Conservation (phyloP, 2,329 filamentous ascomycete species). For the Taxawa tesnikishii region DNA sequence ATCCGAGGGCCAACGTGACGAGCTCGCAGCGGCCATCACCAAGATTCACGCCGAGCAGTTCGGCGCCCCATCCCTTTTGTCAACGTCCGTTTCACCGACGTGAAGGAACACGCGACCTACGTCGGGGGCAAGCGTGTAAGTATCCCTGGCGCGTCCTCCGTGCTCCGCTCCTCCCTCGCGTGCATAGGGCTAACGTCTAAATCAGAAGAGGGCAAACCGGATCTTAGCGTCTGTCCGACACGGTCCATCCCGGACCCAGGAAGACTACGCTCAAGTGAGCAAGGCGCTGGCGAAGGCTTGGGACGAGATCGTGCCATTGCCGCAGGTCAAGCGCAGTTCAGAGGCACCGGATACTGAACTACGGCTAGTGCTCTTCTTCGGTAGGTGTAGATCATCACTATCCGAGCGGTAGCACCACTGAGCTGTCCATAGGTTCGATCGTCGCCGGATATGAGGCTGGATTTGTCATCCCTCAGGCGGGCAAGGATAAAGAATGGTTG, state of each 20-base stretch:
- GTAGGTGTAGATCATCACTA: too few relatives aligned
- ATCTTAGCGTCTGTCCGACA: conserved; percentile 22
- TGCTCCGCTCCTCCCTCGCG: too few relatives aligned
- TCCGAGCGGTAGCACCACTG: background rate
- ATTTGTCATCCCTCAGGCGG: conserved; percentile 17
- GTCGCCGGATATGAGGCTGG: conserved; percentile 20
- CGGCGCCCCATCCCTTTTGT: conserved; percentile 31
- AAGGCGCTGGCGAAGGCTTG: conserved; percentile 14
- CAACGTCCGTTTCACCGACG: conserved; percentile 27
- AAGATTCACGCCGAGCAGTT: conserved; percentile 29
- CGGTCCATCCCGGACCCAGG: conserved; percentile 18
- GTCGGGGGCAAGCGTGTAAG: conserved; percentile 22
- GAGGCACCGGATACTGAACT: conserved; percentile 13
- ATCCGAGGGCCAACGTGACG: conserved; percentile 21
- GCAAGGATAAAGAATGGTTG: conserved; percentile 20
- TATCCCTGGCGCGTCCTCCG: conserved; percentile 1
- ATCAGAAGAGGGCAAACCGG: too few relatives aligned
- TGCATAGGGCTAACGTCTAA: too few relatives aligned
- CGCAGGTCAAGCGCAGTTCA: conserved; percentile 10
- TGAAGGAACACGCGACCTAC: conserved; percentile 14
- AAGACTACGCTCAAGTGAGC: conserved; percentile 18
- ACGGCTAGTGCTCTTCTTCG: conserved; percentile 9
- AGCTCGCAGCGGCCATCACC: conserved; percentile 28
- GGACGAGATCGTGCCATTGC: conserved; percentile 16
- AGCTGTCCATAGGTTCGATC: conserved; percentile 16